Base-by-base conservation (phyloP, 352 stramenopile genomes). In the Pythium aristosporum region DNA sequence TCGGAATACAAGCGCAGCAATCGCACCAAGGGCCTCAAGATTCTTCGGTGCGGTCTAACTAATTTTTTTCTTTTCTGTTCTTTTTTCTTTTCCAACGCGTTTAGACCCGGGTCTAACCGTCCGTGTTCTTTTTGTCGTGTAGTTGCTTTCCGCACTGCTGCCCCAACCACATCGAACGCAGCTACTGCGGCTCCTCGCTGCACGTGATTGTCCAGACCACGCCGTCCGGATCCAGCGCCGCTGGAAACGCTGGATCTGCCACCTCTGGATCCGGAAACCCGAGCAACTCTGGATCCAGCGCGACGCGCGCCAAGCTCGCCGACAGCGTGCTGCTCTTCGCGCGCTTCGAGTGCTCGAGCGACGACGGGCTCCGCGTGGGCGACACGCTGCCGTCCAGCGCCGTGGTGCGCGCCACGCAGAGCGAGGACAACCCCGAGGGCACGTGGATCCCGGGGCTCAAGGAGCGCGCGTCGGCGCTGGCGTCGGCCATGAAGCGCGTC, bases 1-100 rank as follows among this genome's bases (percentile, higher is more conserved):
- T 1, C 69, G 16, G 79, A 89, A 55, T 91, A 91, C 70, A 91
- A 89, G 70, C 70, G 82, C 61, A 87, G 79, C 69, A 89, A 89
- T 34, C 77, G 80, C 63, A 91, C 82, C 46, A 91, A 89, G 43
- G 80, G 82, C 0, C 70, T 89, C 42, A 89, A 91, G 64, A 89
- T 91, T 54, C 69, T 89, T 13, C 75, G 80, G 68, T 79, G n/a
- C 12, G 30, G n/a, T 15, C 50, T 46, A 46, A 57, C 39, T 25
- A 37, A 30, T 6, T 28, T 25, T 23, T 16, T 49, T 28, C 7
- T 28, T 37, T 23, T 37, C 0, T 39, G 39, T 5, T 44, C 20
- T n/a, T 28, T 37, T 23, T 48, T 2, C 25, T 50, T 44, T 36
- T n/a, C 13, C 48, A 39, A 32, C 28, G 1, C 13, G 39, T 39